Evolutionary conservation across 2,329 filamentous ascomycete genomes (phyloP).

Genomic region (Bipolaris zeicola): DNA sequence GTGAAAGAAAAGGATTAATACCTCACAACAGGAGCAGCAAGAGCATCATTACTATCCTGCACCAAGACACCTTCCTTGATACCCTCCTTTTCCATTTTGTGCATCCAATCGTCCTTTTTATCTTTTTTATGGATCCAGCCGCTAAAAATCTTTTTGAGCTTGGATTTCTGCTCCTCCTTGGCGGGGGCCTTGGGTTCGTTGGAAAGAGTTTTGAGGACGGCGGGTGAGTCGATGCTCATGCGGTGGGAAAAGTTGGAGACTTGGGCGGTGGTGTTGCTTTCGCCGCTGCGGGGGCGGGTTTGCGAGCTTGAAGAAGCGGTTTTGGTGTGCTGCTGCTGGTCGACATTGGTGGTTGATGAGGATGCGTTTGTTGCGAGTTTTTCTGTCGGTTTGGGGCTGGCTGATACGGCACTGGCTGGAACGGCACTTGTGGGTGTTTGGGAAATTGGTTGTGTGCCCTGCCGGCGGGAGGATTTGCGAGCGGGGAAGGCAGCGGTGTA

Average conservation of each 20-base stretch:
- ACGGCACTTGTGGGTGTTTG: neutral
- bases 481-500: slow-evolving; percentile 27
- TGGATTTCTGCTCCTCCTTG: slow-evolving; percentile 39
- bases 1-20: slow-evolving; percentile 28
- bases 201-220: slow-evolving; percentile 14
- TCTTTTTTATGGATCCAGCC: slow-evolving; percentile 47
- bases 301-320: slow-evolving; percentile 17
- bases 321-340: neutral
- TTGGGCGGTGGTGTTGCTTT: slow-evolving; percentile 34
- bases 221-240: slow-evolving; percentile 34
- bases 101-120: slow-evolving; percentile 51
- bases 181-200: slow-evolving; percentile 24
- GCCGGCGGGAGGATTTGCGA: slow-evolving; percentile 23
- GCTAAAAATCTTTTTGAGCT: slow-evolving; percentile 44
- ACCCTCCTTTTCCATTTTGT: slow-evolving; percentile 49
- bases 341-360: slow-evolving; percentile 29
- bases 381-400: slow-evolving; percentile 13
- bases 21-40: slow-evolving; percentile 39
- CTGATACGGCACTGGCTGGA: slow-evolving; percentile 18
- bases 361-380: slow-evolving; percentile 33
- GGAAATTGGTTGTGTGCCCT: slow-evolving; percentile 13
- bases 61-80: slow-evolving; percentile 49
- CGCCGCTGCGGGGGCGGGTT: slow-evolving; percentile 22
- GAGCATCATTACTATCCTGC: slow-evolving; percentile 31
- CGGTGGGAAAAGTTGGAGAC: slow-evolving; percentile 42